These are phyloP conservation scores for Colletotrichum lini DNA, from an alignment of 2,329 filamentous ascomycete species.

Conservation along the genomic window DNA sequence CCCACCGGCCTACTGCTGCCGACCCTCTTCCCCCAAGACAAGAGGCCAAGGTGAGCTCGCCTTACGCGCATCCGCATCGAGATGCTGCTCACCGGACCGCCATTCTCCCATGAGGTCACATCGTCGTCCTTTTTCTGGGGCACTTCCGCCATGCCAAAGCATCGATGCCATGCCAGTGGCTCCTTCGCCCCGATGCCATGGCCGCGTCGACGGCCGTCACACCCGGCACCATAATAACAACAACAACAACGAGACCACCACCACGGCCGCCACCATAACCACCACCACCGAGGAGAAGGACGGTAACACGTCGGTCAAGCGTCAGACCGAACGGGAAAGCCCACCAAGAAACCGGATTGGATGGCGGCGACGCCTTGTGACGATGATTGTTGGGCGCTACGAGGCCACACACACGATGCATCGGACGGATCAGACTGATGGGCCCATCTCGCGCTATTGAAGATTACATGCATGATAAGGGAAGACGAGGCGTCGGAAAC, in stretches of 20 bases:
- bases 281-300: not conserved
- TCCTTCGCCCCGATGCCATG: conserved; percentile 19
- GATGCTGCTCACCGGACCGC: conserved; percentile 30
- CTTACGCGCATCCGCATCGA: conserved; percentile 30
- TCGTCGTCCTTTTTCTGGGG: conserved; percentile 23
- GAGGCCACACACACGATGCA: conserved; percentile 9
- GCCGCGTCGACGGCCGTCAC: conserved; percentile 27
- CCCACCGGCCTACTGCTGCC: conserved; percentile 17
- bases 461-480: conserved; percentile 36
- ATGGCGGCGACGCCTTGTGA: conserved; percentile 25
- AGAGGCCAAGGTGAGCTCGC: conserved; percentile 1
- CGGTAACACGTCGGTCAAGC: conserved; percentile 29
- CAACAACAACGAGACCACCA: conserved; percentile 4
- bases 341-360: conserved; percentile 31
- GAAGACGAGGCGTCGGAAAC: conserved; percentile 24
- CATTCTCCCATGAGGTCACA: conserved; percentile 24
- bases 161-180: conserved; percentile 29
- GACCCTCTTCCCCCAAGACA: conserved; percentile 16
- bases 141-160: conserved; percentile 25
- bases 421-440: conserved; percentile 26
- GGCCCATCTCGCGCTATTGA: conserved; percentile 31
- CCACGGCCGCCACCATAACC: not conserved
- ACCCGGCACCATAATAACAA: not conserved
- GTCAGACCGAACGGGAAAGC: conserved; percentile 3
- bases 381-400: conserved; percentile 20